Evolutionary conservation across 2,329 filamentous ascomycete species (phyloP), one percentile per base, ranked within the genome.

Genomic region (Xylogone sp.): DNA sequence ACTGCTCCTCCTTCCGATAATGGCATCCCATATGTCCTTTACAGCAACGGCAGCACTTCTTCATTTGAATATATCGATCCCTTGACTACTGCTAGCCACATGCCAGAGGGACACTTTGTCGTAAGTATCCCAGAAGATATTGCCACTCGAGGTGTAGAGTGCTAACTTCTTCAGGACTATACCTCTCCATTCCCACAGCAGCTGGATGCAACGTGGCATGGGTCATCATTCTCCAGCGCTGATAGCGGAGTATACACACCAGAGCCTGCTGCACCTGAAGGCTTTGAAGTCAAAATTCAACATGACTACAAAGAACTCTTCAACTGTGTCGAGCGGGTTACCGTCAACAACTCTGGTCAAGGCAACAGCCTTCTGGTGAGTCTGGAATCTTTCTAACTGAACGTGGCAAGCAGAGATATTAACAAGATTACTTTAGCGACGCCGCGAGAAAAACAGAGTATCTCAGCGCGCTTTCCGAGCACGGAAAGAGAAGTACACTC

Each of bases 371-470:
- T 39, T 18, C n/a, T 39, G 34, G 34, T 39, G n/a, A 39, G 34
- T 39, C 5, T 18, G 5, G 24, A 31, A 8, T 7, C 27, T 8
- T 13, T 31, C 27, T 13, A 31, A 31, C 13, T 13, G 27, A 31
- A 13, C 8, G 27, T 31, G 27, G 13, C 27, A 31, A 8, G n/a
- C n/a, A n/a, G n/a, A n/a, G n/a, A n/a, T n/a, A n/a, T n/a, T n/a
- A n/a, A n/a, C n/a, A n/a, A n/a, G n/a, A 13, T 9, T 18, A 39
- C n/a, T 39, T 22, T 20, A 53, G 49, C 48, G 50, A 43, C 53
- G 53, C 13, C 50, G 53, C 20, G 53, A 55, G 42, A 52, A 55
- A 42, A 55, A 55, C 43, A 50, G 53, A n/a, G 51, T 49, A 24
- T 55, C 53, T 20, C 53, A 55, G 42, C 43, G 53, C n/a, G 42